A percentile compares a stretch with the other conserved stretches of the same genome.
Evolutionary conservation across 495 filamentous ascomycete genomes (phyloP).

Genomic region (Mycothermus thermophilus): DNA sequence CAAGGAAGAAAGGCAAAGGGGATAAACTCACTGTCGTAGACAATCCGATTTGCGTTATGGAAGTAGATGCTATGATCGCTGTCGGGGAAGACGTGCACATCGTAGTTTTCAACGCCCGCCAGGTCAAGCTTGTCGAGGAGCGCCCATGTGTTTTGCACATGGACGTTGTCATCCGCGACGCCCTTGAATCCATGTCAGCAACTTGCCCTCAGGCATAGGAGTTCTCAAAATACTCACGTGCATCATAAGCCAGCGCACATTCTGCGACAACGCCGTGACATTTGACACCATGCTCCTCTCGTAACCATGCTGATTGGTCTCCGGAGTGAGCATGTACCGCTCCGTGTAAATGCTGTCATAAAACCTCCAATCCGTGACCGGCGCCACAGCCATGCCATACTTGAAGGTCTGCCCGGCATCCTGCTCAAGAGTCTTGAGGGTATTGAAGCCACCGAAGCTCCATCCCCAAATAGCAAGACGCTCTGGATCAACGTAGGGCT

Average conservation of each 20-base stretch:
- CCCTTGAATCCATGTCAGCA: too few relatives aligned
- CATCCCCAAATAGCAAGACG: conserved; percentile 94
- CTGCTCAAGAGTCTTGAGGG: conserved; percentile 85
- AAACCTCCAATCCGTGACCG: conserved; percentile 92
- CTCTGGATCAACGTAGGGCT: conserved; percentile 68
- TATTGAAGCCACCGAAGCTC: conserved; percentile 95
- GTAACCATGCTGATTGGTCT: conserved; percentile 68
- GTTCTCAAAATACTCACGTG: too few relatives aligned
- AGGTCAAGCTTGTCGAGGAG: conserved; percentile 80
- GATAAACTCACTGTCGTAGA: conserved; percentile 83
- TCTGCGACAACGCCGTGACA: conserved; percentile 50
- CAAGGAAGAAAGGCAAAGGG: too few relatives aligned
- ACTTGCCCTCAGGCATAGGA: too few relatives aligned
- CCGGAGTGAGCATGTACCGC: conserved; percentile 86
- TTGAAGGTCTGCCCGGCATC: conserved; percentile 82
- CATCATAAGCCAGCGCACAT: conserved; percentile 82
- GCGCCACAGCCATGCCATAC: conserved; percentile 96
- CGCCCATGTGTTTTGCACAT: conserved; percentile 81
- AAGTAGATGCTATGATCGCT: conserved; percentile 93
- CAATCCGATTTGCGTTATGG: conserved; percentile 82
- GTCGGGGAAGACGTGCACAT: conserved; percentile 92
- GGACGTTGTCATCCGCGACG: conserved; percentile 89
- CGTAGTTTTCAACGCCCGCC: conserved; percentile 79
- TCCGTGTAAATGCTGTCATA: conserved; percentile 96
- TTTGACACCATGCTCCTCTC: conserved; percentile 59